phyloP scores from a whole-genome alignment of 1,284 basidiomycete genomes.

The Mrakiaceae sp. region DNA sequence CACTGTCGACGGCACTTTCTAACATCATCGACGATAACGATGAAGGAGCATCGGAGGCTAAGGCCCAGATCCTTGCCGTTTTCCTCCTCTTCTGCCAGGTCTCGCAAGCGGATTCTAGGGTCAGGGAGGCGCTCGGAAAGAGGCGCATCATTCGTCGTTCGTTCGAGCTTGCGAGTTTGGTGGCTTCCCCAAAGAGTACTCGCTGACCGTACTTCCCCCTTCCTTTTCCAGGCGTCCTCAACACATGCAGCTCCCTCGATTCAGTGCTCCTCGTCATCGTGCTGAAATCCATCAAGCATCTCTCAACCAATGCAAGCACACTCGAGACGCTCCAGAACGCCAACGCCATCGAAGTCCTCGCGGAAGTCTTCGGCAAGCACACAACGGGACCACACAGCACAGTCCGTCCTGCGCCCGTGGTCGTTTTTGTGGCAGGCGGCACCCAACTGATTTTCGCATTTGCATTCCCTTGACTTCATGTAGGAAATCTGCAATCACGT shows the following conservation, averaged over 20 bases:
- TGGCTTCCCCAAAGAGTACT: too few relatives aligned
- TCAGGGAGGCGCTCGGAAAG: conserved; percentile 79
- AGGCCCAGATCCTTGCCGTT: conserved; percentile 79
- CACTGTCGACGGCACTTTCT: conserved; percentile 75
- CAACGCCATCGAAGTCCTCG: conserved; percentile 83
- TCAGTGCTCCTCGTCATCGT: conserved; percentile 74
- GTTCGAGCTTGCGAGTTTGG: conserved; percentile 27
- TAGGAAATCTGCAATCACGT: conserved; percentile 81
- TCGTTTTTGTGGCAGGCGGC: background rate
- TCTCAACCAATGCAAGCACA: conserved; percentile 81
- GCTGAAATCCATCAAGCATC: conserved; percentile 89
- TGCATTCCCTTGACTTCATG: conserved; percentile 8
- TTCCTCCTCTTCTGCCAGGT: conserved; percentile 89
- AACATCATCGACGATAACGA: conserved; percentile 71
- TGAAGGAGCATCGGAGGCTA: conserved; percentile 56
- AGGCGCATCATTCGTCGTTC: conserved; percentile 77
- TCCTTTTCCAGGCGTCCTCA: conserved; percentile 51
- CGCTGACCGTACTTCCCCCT: conserved; percentile 6
- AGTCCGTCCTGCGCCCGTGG: conserved; percentile 40
- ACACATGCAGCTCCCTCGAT: conserved; percentile 70
- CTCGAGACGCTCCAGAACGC: conserved; percentile 92
- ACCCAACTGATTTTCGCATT: background rate
- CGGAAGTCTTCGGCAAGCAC: conserved; percentile 70
- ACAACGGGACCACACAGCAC: conserved; percentile 66
- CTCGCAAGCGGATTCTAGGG: conserved; percentile 83